Percentiles rank a stretch among this genome's conserved stretches.
phyloP scores from a whole-genome alignment of 169 alveolate species.

The Eimeria zaria region DNA sequence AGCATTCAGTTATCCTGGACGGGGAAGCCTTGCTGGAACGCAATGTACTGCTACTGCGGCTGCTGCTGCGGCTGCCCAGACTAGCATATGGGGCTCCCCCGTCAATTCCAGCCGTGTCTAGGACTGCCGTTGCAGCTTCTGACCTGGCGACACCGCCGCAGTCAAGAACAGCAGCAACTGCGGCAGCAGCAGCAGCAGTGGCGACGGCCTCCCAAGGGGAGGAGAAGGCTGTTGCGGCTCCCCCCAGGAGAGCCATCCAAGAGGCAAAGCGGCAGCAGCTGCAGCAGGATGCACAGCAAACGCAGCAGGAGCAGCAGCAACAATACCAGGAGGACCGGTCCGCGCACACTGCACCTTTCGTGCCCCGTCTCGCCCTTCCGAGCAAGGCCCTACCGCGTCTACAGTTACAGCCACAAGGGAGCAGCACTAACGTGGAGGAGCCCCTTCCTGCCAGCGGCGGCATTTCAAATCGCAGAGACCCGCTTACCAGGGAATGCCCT shows the following conservation, averaged over 20 bases:
- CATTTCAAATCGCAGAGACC: neutral
- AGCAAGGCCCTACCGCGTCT: constrained; percentile 16
- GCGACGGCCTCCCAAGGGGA: no score
- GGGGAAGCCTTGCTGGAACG: constrained; percentile 32
- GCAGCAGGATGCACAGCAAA: neutral
- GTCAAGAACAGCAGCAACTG: neutral
- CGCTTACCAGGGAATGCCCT: neutral
- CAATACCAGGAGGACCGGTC: neutral
- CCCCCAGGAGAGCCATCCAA: neutral
- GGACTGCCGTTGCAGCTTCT: neutral
- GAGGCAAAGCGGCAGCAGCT: neutral
- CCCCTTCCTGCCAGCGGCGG: neutral
- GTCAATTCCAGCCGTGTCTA: neutral
- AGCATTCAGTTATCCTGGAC: constrained; percentile 35
- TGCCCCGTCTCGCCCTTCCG: constrained; percentile 61
- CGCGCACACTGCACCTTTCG: constrained; percentile 23
- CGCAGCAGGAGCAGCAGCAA: neutral
- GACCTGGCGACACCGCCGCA: neutral
- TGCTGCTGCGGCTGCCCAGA: constrained; percentile 39
- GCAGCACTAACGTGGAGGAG: neutral
- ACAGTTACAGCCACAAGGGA: constrained; percentile 37
- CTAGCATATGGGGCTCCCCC: neutral
- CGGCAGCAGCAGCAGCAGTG: neutral
- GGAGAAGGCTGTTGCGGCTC: neutral
- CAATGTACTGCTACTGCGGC: constrained; percentile 73